These are phyloP conservation scores for Plasmodium chabaudi DNA, from an alignment of 169 alveolate genomes.

Conservation along the genomic window DNA sequence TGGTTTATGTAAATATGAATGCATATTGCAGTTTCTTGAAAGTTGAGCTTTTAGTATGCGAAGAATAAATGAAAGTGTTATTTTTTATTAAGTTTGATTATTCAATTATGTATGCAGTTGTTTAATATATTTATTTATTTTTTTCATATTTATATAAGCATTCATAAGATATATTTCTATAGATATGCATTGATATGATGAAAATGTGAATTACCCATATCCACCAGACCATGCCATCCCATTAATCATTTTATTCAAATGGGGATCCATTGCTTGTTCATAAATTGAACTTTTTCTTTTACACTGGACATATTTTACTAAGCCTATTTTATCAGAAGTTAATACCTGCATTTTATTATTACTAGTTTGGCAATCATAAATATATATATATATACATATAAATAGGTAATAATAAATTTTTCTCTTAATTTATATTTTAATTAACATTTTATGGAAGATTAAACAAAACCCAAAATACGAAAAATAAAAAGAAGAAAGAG, in stretches of 20 bases:
- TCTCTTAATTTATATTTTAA: too few species aligned
- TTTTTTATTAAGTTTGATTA: too few species aligned
- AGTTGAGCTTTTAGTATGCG: too few species aligned
- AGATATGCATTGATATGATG: neutral
- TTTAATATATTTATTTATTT: too few species aligned
- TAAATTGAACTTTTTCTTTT: conserved; percentile 14
- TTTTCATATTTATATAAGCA: too few species aligned
- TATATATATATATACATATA: neutral
- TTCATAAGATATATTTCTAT: neutral
- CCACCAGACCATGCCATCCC: conserved; percentile 73
- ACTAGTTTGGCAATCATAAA: conserved; percentile 1
- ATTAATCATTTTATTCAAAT: conserved; percentile 46
- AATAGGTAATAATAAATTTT: too few species aligned
- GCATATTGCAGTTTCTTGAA: neutral
- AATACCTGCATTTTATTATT: conserved; percentile 47
- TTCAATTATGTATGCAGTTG: too few species aligned
- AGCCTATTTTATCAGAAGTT: conserved; percentile 64
- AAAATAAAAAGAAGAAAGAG: conserved; percentile 7
- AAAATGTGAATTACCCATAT: conserved; percentile 48
- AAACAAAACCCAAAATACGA: neutral
- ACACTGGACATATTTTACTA: conserved; percentile 54
- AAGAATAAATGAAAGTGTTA: too few species aligned
- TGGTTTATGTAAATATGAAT: conserved; percentile 5
- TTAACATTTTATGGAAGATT: too few species aligned
- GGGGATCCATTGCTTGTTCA: conserved; percentile 28